These are phyloP conservation scores for Xerocomus brunneocitrinus DNA, from an alignment of 768 basidiomycete genomes.

Conservation along the genomic window DNA sequence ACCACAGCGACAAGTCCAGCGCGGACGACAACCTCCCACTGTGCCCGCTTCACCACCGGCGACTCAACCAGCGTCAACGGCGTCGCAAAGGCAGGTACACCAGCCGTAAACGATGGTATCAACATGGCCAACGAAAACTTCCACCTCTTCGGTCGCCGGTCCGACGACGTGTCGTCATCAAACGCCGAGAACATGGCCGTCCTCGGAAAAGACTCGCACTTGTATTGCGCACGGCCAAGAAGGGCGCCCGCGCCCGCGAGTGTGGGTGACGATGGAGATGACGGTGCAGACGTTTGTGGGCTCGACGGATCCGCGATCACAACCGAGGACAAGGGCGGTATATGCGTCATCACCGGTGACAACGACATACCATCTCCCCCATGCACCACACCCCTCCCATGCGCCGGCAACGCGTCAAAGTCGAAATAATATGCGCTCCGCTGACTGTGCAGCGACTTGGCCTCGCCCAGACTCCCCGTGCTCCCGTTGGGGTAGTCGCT, in stretches of 20 bases:
- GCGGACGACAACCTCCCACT: slow-evolving; percentile 80
- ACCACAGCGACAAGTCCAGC: slow-evolving; percentile 48
- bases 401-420: slow-evolving; percentile 24
- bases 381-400: background rate
- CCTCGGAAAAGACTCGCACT: slow-evolving; percentile 21
- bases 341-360: background rate
- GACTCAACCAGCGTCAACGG: slow-evolving; percentile 68
- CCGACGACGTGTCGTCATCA: background rate
- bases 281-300: background rate
- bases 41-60: slow-evolving; percentile 68
- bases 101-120: slow-evolving; percentile 30
- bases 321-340: background rate
- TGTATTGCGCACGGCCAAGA: slow-evolving; percentile 26
- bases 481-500: slow-evolving; percentile 8
- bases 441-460: slow-evolving; percentile 13
- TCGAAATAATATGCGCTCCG: slow-evolving; percentile 22
- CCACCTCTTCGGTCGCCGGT: background rate
- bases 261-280: background rate
- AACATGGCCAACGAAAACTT: slow-evolving; percentile 9
- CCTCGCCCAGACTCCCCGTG: slow-evolving; percentile 5
- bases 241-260: slow-evolving; percentile 2
- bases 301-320: background rate
- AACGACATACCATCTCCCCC: background rate
- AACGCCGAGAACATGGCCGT: background rate
- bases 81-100: slow-evolving; percentile 66